Evolutionary conservation across 495 filamentous ascomycete genomes (phyloP), one percentile per base, ranked within the genome.

Genomic region (Hyphodiscus hymeniophilus): DNA sequence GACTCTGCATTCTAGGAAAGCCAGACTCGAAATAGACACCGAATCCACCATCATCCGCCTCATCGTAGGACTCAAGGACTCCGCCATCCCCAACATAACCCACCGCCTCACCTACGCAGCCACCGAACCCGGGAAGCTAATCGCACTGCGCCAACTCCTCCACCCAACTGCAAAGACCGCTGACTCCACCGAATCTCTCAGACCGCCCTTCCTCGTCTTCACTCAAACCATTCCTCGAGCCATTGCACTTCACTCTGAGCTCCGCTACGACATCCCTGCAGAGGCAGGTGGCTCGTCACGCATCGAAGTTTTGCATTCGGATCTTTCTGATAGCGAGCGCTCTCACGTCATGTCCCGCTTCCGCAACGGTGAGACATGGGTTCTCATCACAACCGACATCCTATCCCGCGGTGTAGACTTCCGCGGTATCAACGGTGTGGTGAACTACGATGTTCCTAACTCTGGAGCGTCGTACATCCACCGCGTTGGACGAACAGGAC

Each of bases 361-460:
- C 67, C 82, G 91, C 21, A 80, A 81, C 49, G 94, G 90, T 54
- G 90, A 97, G 62, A 80, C 96, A 38, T 98, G 92, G 92, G 81
- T 96, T 12, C 74, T 98, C 10, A 86, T 97, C 50, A 97, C 94
- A 0, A 98, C 92, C 0, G 92, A 98, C 59, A 73, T 97, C 23
- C 75, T 97, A 1, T 82, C 88, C 10, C 81, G 92, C 28, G 92
- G 92, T 18, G 77, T 98, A 33, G 92, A 98, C 65, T 95, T 97
- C 66, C 77, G 81, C 12, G 84, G 94, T 21, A 80, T 98, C 45
- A 92, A 95, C 56, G 85, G 89, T 30, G 89, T 98, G 1, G 81
- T 97, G 21, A 98, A 97, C 66, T 98, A 96, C 66, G 92, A 98
- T 61, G 84, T 96, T 38, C 94, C 92, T 1, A 87, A 79, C 31